Conservation (phyloP, 495 filamentous ascomycete species). For the Penicillium cataractarum region DNA sequence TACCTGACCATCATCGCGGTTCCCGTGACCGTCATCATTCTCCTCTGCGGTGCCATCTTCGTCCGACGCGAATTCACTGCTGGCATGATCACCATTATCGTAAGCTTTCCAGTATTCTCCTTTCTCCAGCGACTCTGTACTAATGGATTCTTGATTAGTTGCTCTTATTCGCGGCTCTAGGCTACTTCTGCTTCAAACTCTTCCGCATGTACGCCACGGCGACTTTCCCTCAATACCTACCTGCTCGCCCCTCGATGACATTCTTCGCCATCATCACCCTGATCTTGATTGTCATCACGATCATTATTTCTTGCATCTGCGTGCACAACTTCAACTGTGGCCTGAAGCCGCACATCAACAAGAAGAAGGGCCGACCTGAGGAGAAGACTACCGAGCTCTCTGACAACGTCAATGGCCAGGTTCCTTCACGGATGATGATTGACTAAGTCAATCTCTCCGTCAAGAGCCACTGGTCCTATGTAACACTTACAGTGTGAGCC, state of each 20-base stretch:
- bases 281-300: constrained; percentile 83
- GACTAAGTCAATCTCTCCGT: constrained; percentile 56
- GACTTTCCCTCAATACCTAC: constrained; percentile 60
- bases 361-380: constrained; percentile 59
- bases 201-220: constrained; percentile 82
- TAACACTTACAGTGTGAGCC: constrained; percentile 14
- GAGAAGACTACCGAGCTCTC: constrained; percentile 79
- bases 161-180: constrained; percentile 85
- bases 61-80: constrained; percentile 78
- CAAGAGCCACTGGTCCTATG: constrained; percentile 9
- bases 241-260: constrained; percentile 79
- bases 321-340: constrained; percentile 89
- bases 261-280: constrained; percentile 94
- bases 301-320: constrained; percentile 84
- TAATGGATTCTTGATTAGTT: constrained; percentile 43
- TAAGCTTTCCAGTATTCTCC: constrained; percentile 37
- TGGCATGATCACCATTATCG: constrained; percentile 77
- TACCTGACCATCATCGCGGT: constrained; percentile 85
- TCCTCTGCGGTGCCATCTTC: constrained; percentile 81
- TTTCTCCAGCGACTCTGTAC: neutral
- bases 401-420: constrained; percentile 47
- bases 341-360: constrained; percentile 81
- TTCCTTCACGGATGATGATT: constrained; percentile 83
- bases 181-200: constrained; percentile 98
- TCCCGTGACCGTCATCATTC: constrained; percentile 85